Percentiles rank a stretch among this genome's conserved stretches.
phyloP scores from a whole-genome alignment of 768 basidiomycete genomes.

The Chalciporus pseudorubinellus region DNA sequence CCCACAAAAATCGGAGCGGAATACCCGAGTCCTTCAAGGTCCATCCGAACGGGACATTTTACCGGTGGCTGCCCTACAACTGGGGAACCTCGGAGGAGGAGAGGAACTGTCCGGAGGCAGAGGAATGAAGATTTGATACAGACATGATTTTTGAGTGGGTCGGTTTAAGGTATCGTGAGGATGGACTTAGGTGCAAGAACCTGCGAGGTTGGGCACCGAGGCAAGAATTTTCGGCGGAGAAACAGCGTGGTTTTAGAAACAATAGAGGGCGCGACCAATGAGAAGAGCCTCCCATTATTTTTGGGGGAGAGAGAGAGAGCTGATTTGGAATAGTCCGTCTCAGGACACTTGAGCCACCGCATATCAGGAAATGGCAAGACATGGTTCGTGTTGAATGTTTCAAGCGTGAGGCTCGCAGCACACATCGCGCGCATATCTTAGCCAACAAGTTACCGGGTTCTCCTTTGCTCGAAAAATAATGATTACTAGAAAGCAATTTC shows the following conservation, averaged over 20 bases:
- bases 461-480: constrained; percentile 3
- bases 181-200: constrained; percentile 2
- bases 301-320: too few species aligned
- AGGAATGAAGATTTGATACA: neutral
- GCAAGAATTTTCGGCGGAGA: neutral
- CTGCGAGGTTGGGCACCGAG: neutral
- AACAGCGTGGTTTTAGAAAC: neutral
- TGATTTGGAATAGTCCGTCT: neutral
- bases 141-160: neutral
- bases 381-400: constrained; percentile 6
- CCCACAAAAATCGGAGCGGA: neutral
- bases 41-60: neutral
- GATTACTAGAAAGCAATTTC: constrained; percentile 4
- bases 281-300: neutral
- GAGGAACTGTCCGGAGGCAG: constrained; percentile 2
- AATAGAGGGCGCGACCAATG: neutral
- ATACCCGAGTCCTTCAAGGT: neutral
- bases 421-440: constrained; percentile 14
- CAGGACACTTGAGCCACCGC: constrained; percentile 1
- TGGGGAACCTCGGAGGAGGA: neutral
- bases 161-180: constrained; percentile 4
- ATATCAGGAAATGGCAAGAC: constrained; percentile 15
- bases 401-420: constrained; percentile 15
- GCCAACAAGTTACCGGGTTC: constrained; percentile 7
- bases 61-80: neutral